A percentile compares a stretch with the other conserved stretches of the same genome.
Evolutionary conservation across 176 grass and related monocot species (phyloP).

Genomic region (Avena insularis): DNA sequence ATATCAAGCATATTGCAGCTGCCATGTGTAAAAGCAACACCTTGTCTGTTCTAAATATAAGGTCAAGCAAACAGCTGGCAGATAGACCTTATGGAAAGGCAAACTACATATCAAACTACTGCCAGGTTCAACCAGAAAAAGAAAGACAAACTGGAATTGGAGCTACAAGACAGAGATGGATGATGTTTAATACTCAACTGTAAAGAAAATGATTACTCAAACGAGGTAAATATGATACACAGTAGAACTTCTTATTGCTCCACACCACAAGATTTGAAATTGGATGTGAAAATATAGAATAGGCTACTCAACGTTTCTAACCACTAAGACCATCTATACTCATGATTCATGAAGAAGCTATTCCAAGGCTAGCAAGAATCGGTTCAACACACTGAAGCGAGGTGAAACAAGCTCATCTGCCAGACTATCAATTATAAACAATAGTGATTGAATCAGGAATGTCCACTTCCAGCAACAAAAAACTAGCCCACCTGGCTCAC

Average conservation of each 20-base stretch:
- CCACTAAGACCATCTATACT: too few species aligned
- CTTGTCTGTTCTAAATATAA: background rate
- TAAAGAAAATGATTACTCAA: background rate
- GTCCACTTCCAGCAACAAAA: constrained; percentile 13
- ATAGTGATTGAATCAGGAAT: background rate
- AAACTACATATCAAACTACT: constrained; percentile 2
- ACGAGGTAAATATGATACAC: constrained; percentile 1
- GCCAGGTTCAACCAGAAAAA: background rate
- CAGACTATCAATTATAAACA: constrained; percentile 11
- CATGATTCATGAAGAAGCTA: too few species aligned
- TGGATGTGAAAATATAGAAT: constrained; percentile 11
- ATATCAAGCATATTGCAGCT: background rate
- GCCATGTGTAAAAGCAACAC: background rate
- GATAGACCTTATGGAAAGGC: constrained; percentile 19
- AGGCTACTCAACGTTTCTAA: constrained; percentile 20
- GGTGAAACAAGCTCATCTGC: constrained; percentile 11
- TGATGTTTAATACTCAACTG: background rate
- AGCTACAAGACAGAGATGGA: constrained; percentile 6
- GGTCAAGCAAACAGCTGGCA: background rate
- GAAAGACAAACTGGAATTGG: background rate
- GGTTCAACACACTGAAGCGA: too few species aligned
- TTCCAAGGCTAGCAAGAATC: too few species aligned
- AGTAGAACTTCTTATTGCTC: background rate
- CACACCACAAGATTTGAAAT: constrained; percentile 16
- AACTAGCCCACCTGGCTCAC: background rate